Evolutionary conservation across 345 rosid species (phyloP).

Genomic region (Ceriops decandra): DNA sequence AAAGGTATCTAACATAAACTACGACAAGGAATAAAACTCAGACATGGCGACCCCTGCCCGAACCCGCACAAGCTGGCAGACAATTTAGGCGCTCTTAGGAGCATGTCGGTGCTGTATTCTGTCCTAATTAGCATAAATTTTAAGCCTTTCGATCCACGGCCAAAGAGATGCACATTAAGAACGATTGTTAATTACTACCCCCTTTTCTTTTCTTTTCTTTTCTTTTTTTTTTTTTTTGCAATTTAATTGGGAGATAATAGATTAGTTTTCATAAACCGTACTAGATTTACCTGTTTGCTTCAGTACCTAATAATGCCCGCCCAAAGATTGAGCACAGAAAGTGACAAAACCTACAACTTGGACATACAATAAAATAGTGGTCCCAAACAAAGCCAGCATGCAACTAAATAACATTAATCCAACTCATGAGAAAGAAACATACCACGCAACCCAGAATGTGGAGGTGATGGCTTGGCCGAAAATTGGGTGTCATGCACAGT

Average conservation of each 20-base stretch:
- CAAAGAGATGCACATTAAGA: too few relatives aligned
- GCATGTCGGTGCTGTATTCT: slow-evolving; percentile 28
- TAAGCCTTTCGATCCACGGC: too few relatives aligned
- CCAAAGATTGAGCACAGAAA: not conserved
- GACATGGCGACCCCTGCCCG: slow-evolving; percentile 28
- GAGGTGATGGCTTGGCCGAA: too few relatives aligned
- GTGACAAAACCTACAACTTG: slow-evolving; percentile 7
- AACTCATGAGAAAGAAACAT: not conserved
- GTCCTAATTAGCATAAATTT: too few relatives aligned
- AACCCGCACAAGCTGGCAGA: slow-evolving; percentile 19
- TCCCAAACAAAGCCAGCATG: slow-evolving; percentile 19
- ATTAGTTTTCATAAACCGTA: too few relatives aligned
- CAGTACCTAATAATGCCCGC: not conserved
- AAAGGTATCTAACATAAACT: not conserved
- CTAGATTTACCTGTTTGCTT: too few relatives aligned
- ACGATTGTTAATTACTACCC: too few relatives aligned
- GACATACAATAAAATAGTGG: not conserved
- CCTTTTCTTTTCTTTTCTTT: too few relatives aligned
- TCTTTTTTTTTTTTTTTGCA: too few relatives aligned
- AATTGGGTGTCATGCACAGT: slow-evolving; percentile 5
- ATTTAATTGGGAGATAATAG: too few relatives aligned
- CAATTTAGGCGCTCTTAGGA: not conserved
- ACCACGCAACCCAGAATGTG: not conserved
- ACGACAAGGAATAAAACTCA: not conserved
- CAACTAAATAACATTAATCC: not conserved